Evolutionary conservation across 2,329 filamentous ascomycete species (phyloP).

Genomic region (Penicillium sp.): DNA sequence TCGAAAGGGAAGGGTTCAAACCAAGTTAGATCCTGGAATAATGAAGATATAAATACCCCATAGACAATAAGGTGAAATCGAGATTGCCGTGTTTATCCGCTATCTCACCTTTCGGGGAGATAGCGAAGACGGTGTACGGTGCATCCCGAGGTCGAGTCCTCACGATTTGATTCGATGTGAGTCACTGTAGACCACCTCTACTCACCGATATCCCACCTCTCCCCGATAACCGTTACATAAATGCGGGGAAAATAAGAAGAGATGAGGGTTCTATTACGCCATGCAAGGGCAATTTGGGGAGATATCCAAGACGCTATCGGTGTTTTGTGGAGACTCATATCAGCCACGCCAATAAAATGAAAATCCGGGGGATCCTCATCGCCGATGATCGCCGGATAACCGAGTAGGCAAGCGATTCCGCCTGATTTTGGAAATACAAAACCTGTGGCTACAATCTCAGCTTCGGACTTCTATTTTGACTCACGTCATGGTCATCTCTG

Average conservation of each 20-base stretch:
- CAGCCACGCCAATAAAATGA: slow-evolving; percentile 6
- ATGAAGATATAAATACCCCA: background rate
- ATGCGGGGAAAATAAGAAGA: slow-evolving; percentile 5
- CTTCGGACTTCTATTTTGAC: background rate
- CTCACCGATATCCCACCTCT: background rate
- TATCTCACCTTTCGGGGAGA: slow-evolving; percentile 11
- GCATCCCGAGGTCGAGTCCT: no score
- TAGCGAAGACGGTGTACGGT: background rate
- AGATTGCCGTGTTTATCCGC: slow-evolving; percentile 15
- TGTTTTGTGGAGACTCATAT: background rate
- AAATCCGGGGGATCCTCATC: slow-evolving; percentile 6
- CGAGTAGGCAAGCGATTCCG: background rate
- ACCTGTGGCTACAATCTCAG: no score
- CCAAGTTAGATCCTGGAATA: background rate
- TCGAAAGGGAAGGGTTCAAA: no score
- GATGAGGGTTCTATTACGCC: background rate
- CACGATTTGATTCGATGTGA: background rate
- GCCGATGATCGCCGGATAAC: slow-evolving; percentile 5
- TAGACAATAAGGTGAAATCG: background rate
- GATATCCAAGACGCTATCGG: no score
- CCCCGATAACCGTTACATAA: background rate
- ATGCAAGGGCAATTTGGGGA: background rate
- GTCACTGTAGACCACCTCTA: background rate
- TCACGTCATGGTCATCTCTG: no score
- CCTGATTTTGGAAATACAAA: no score